phyloP scores from a whole-genome alignment of 1,139 yeast species.

The Nakaseomyces glabratus region DNA sequence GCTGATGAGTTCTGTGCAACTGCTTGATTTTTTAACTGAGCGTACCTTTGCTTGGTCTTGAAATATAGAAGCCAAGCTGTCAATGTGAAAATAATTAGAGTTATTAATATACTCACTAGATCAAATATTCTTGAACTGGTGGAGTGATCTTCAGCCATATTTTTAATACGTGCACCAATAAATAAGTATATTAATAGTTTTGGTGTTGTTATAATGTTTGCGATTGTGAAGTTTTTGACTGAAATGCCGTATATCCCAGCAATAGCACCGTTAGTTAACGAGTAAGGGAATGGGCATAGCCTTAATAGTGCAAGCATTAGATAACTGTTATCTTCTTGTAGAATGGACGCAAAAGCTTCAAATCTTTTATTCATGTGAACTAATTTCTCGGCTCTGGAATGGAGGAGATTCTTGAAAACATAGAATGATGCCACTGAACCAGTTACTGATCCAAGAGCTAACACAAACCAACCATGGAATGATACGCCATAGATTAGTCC shows the following conservation, averaged over 20 bases:
- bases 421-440: slow-evolving; percentile 73
- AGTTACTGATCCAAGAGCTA: slow-evolving; percentile 57
- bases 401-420: slow-evolving; percentile 53
- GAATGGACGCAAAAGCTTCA: slow-evolving; percentile 64
- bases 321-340: slow-evolving; percentile 62
- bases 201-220: slow-evolving; percentile 72
- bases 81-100: slow-evolving; percentile 46
- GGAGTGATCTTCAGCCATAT: slow-evolving; percentile 55
- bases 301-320: slow-evolving; percentile 61
- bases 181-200: slow-evolving; percentile 69
- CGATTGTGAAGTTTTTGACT: slow-evolving; percentile 52
- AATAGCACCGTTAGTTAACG: slow-evolving; percentile 84
- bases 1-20: slow-evolving; percentile 2
- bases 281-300: slow-evolving; percentile 87
- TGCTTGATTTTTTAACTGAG: slow-evolving; percentile 23
- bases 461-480: slow-evolving; percentile 62
- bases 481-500: slow-evolving; percentile 84
- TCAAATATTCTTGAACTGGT: slow-evolving; percentile 50
- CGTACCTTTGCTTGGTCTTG: slow-evolving; percentile 37
- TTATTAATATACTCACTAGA: slow-evolving; percentile 49
- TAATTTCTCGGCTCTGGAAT: slow-evolving; percentile 47
- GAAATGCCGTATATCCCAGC: slow-evolving; percentile 75
- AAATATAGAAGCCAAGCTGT: slow-evolving; percentile 68
- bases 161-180: slow-evolving; percentile 68
- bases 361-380: slow-evolving; percentile 50